A percentile compares a stretch with the other conserved stretches of the same genome.
Evolutionary conservation across 2,329 filamentous ascomycete species (phyloP).

Genomic region (Penicillium thymicola): DNA sequence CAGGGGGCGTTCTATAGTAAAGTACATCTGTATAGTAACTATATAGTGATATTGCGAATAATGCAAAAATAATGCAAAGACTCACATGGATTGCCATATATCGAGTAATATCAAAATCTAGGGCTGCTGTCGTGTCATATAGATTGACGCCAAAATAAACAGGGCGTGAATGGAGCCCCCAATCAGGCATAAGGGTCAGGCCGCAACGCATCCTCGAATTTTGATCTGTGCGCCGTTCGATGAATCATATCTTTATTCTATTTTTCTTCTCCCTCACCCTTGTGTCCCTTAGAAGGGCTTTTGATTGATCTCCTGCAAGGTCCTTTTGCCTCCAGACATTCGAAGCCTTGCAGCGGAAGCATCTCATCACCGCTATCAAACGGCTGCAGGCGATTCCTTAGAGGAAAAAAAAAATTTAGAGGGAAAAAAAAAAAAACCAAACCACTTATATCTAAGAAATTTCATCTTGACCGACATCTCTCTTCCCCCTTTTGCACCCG

Average conservation of each 20-base stretch:
- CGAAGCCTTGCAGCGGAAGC: slow-evolving; percentile 25
- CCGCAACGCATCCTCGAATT: slow-evolving; percentile 24
- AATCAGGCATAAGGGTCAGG: slow-evolving; percentile 28
- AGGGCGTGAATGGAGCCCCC: slow-evolving; percentile 10
- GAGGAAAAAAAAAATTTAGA: background rate
- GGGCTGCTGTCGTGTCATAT: slow-evolving; percentile 3
- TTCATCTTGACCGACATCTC: slow-evolving; percentile 21
- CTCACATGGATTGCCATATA: background rate
- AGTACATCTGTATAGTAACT: background rate
- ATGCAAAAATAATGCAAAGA: background rate
- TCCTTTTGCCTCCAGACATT: slow-evolving; percentile 25
- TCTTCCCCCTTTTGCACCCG: slow-evolving; percentile 11
- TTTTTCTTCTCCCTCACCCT: slow-evolving; percentile 5
- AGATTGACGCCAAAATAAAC: slow-evolving; percentile 6
- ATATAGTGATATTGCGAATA: background rate
- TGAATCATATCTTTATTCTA: slow-evolving; percentile 10
- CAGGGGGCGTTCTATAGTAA: background rate
- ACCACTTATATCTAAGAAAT: slow-evolving; percentile 12
- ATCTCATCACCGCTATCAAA: slow-evolving; percentile 12
- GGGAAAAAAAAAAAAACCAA: background rate
- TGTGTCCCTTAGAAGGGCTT: slow-evolving; percentile 9
- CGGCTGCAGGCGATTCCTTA: slow-evolving; percentile 13
- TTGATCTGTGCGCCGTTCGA: slow-evolving; percentile 21
- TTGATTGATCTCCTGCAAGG: slow-evolving; percentile 23
- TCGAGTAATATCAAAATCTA: background rate